Base-by-base conservation (phyloP, 108 stramenopile species). In the Pelagomonas calceolata region DNA sequence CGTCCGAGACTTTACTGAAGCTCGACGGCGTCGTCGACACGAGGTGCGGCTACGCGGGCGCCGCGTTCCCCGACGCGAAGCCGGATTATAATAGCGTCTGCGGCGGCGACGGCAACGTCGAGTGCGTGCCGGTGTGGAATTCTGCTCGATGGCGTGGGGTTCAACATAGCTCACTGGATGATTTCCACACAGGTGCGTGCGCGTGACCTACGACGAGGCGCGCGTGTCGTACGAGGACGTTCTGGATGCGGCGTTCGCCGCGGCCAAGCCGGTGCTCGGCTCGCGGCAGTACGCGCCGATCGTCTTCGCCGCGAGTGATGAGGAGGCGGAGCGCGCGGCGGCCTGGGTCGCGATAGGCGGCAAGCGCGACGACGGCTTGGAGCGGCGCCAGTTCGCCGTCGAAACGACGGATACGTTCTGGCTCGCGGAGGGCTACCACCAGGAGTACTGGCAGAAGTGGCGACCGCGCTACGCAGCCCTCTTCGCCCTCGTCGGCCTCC, bases 401-500 rank as follows among this genome's bases (percentile, higher is more conserved):
- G 39, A 43, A 12, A 12, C 5, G 39, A 43, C 39, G 39, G 39
- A 43, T 12, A 43, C 39, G 35, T 91, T 91, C 76, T 91, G 81
- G 73, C 68, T 72, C 46, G 90, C 88, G 0, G 90, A 91, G 65
- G 78, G 80, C 64, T 91, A 91, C 73, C 90, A 91, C 78, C 90
- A 91, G 71, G 67, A 80, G 35, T 91, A 88, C 78, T 91, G 88
- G 88, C 82, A 87, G 78, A 91, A 89, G 64, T 81, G 81, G 66
- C 76, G 86, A 36, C 74, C 85, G 34, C 74, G 90, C 17, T 71
- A 81, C 29, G 81, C 81, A 0, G 37, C 79, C 10, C 73, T 78
- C 21, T 16, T 82, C 18, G 68, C 68, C 15, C 72, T 88, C 39
- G 33, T 88, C 39, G 84, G 82, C 16, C 72, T 26, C 21, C 51